phyloP scores from a whole-genome alignment of 495 filamentous ascomycete genomes.

The Penicillium psychrofluorescens region DNA sequence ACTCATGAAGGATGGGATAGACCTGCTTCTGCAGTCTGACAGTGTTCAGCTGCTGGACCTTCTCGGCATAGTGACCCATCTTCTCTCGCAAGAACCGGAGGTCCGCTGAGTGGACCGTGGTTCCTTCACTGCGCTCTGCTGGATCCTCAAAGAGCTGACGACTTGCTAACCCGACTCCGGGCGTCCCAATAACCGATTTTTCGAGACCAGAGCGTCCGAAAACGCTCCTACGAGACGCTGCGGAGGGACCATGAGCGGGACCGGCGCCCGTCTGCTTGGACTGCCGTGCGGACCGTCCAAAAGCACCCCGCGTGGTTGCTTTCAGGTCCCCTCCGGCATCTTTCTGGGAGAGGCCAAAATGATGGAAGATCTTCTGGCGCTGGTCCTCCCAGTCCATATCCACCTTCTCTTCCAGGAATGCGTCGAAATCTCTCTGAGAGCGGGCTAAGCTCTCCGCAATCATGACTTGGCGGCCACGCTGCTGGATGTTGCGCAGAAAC shows the following conservation, averaged over 20 bases:
- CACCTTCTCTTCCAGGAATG: constrained; percentile 87
- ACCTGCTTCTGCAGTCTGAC: constrained; percentile 55
- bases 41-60: constrained; percentile 68
- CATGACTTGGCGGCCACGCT: constrained; percentile 85
- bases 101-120: constrained; percentile 45
- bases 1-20: constrained; percentile 64
- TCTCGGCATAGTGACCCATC: constrained; percentile 67
- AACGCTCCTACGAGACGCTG: constrained; percentile 46
- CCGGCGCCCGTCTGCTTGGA: constrained; percentile 23
- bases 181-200: constrained; percentile 77
- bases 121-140: constrained; percentile 42
- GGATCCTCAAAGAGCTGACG: constrained; percentile 61
- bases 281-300: constrained; percentile 51
- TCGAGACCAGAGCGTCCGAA: constrained; percentile 68
- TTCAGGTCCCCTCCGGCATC: constrained; percentile 41
- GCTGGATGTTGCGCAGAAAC: constrained; percentile 75
- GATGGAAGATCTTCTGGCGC: constrained; percentile 84
- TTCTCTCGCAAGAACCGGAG: constrained; percentile 71
- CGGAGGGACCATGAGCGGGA: constrained; percentile 22
- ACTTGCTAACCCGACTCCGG: constrained; percentile 48
- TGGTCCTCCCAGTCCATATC: constrained; percentile 94
- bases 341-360: constrained; percentile 79
- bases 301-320: constrained; percentile 38
- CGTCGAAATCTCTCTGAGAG: constrained; percentile 82
- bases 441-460: constrained; percentile 81